Evolutionary conservation across 441 rosid species (phyloP).

Genomic region (Viola pubescens): DNA sequence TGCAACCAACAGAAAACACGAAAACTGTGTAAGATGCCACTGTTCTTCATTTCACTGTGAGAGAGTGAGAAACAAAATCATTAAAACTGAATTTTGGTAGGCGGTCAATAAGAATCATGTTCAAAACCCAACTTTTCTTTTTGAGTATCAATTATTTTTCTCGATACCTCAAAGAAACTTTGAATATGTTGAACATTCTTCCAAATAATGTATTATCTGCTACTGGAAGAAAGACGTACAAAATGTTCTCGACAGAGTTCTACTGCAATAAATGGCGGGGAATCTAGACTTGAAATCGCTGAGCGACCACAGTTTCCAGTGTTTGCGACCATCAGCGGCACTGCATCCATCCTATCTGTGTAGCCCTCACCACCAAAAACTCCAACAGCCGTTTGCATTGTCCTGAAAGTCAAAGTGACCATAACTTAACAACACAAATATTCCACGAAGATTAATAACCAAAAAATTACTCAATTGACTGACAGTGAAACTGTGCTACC

Average conservation of each 20-base stretch:
- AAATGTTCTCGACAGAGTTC: slow-evolving; percentile 94
- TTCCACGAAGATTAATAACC: background rate
- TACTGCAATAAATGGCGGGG: slow-evolving; percentile 69
- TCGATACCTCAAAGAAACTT: background rate
- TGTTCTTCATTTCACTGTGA: slow-evolving; percentile 1
- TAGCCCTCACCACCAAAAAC: slow-evolving; percentile 88
- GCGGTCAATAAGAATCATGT: background rate
- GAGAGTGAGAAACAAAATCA: background rate
- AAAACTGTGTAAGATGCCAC: slow-evolving; percentile 4
- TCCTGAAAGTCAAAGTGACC: slow-evolving; percentile 42
- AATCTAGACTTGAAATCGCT: slow-evolving; percentile 76
- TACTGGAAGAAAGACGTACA: slow-evolving; percentile 37
- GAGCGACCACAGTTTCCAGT: slow-evolving; percentile 66
- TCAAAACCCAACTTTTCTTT: background rate
- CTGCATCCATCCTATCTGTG: slow-evolving; percentile 44
- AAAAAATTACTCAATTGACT: background rate
- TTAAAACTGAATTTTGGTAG: background rate
- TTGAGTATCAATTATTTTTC: background rate
- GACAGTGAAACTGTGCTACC: background rate
- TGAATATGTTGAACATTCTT: background rate
- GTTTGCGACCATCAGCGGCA: slow-evolving; percentile 91
- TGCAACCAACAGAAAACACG: slow-evolving; percentile 27
- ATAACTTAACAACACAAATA: slow-evolving; percentile 1
- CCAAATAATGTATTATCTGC: background rate
- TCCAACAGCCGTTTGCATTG: slow-evolving; percentile 96